phyloP scores from a whole-genome alignment of 306 rosid genomes.

The Dicorynia guianensis region DNA sequence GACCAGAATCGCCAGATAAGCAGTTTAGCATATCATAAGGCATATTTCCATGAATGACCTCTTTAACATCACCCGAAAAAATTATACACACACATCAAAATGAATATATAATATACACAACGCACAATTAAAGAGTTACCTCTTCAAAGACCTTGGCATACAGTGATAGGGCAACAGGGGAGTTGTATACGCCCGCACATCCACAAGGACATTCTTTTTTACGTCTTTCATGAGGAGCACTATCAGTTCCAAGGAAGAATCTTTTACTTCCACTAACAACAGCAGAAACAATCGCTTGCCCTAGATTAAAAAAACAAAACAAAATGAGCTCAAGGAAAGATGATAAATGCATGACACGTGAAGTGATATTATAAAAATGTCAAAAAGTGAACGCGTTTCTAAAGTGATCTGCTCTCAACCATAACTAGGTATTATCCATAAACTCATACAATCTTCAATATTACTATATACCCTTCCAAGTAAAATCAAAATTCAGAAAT shows the following conservation, averaged over 20 bases:
- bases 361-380: conserved; percentile 26
- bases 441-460: conserved; percentile 26
- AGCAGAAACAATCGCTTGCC: conserved; percentile 81
- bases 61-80: background rate
- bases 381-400: conserved; percentile 9
- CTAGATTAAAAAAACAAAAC: conserved; percentile 45
- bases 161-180: conserved; percentile 82
- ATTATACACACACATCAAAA: background rate
- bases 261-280: conserved; percentile 82
- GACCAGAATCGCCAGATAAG: background rate
- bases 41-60: background rate
- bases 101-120: conserved; percentile 24
- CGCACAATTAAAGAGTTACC: conserved; percentile 52
- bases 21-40: conserved; percentile 28
- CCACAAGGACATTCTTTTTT: conserved; percentile 84
- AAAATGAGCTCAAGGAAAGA: conserved; percentile 21
- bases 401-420: no score
- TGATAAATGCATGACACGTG: background rate
- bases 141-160: conserved; percentile 94
- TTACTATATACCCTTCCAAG: background rate
- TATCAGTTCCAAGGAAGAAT: conserved; percentile 93
- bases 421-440: background rate
- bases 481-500: background rate
- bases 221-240: conserved; percentile 91
- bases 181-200: conserved; percentile 89